Conservation (phyloP, 108 stramenopile species). For the Cyclotella kingstonii region DNA sequence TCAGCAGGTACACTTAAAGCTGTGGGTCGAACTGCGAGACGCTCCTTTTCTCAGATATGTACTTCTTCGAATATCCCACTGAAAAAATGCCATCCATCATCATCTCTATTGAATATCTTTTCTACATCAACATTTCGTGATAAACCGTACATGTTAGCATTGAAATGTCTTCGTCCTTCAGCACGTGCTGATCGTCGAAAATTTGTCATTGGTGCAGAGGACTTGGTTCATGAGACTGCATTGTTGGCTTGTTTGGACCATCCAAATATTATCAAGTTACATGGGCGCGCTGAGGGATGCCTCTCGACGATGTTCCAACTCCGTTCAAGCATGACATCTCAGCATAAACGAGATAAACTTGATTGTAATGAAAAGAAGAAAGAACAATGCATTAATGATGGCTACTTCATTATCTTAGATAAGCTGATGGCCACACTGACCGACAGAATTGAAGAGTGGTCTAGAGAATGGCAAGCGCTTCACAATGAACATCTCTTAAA, state of each 20-base stretch:
- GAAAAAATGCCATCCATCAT: too few relatives aligned
- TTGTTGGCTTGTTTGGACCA: slow-evolving; percentile 36
- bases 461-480: slow-evolving; percentile 22
- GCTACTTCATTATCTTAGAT: slow-evolving; percentile 62
- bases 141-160: slow-evolving; percentile 27
- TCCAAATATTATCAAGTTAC: slow-evolving; percentile 34
- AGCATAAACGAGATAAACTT: too few relatives aligned
- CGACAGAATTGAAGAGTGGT: slow-evolving; percentile 51
- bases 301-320: slow-evolving; percentile 30
- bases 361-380: too few relatives aligned
- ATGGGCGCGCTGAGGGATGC: slow-evolving; percentile 34
- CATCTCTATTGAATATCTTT: too few relatives aligned
- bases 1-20: background rate
- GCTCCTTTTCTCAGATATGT: background rate
- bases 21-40: background rate
- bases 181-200: slow-evolving; percentile 25
- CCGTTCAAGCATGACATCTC: background rate
- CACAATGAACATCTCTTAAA: background rate
- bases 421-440: slow-evolving; percentile 36
- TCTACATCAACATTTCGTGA: slow-evolving; percentile 1
- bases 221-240: slow-evolving; percentile 40
- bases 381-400: slow-evolving; percentile 23
- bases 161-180: slow-evolving; percentile 37
- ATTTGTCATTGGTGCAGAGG: slow-evolving; percentile 42
- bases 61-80: too few relatives aligned